Conservation (phyloP, 129 eudicot species). For the Flaveria robusta region DNA sequence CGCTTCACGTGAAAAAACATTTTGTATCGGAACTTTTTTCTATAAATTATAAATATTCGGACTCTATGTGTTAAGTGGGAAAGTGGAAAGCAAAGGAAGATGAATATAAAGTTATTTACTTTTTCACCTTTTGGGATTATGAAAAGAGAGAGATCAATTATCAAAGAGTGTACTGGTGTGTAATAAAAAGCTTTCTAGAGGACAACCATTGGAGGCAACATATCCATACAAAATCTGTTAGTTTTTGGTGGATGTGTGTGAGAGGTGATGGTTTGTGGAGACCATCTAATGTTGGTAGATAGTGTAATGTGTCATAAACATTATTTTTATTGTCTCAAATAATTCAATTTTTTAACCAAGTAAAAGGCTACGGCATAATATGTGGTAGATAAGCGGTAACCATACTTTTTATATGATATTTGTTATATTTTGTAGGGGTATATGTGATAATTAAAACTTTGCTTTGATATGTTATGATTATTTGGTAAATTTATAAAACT, state of each 20-base stretch:
- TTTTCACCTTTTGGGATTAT: slow-evolving; percentile 28
- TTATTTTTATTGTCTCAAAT: slow-evolving; percentile 32
- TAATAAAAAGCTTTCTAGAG: slow-evolving; percentile 21
- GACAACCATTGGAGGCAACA: slow-evolving; percentile 20
- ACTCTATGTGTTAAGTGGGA: neutral
- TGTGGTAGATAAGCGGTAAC: no score
- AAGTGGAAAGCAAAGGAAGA: slow-evolving; percentile 23
- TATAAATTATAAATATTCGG: neutral
- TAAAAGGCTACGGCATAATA: no score
- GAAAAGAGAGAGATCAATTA: neutral
- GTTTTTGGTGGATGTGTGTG: slow-evolving; percentile 26
- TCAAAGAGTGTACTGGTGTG: slow-evolving; percentile 15
- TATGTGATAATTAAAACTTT: no score
- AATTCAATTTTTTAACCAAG: slow-evolving; percentile 19
- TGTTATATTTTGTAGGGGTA: no score
- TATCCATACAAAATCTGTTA: slow-evolving; percentile 18
- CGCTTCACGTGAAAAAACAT: no score
- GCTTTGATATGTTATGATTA: no score
- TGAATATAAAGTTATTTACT: slow-evolving; percentile 23
- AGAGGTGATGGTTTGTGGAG: slow-evolving; percentile 30
- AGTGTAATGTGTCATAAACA: slow-evolving; percentile 35
- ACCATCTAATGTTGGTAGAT: slow-evolving; percentile 32
- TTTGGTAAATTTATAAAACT: no score
- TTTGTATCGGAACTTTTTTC: no score
- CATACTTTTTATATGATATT: no score